Conservation (phyloP, 2,329 filamentous ascomycete species). For the Shiraia sp. region DNA sequence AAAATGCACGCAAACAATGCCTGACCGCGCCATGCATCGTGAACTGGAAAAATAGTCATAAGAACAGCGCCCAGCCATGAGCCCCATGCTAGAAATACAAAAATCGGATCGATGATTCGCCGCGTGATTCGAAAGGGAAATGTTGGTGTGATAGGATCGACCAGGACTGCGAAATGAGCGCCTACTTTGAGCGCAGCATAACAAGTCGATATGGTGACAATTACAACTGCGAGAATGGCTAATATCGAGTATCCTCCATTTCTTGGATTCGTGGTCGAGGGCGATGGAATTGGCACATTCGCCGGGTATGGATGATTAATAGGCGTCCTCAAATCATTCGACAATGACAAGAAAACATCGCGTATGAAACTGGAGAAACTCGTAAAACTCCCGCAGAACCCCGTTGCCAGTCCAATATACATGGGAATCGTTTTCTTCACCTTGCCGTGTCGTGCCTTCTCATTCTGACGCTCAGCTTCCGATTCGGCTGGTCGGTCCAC, state of each 20-base stretch:
- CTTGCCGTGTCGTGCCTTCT: conserved; percentile 49
- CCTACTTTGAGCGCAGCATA: conserved; percentile 72
- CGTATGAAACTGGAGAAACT: conserved; percentile 86
- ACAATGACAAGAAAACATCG: conserved; percentile 77
- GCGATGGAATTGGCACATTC: conserved; percentile 32
- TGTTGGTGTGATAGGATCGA: conserved; percentile 63
- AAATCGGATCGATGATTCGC: conserved; percentile 64
- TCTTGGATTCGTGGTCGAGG: conserved; percentile 49
- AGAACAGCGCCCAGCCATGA: conserved; percentile 79
- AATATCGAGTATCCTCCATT: conserved; percentile 81
- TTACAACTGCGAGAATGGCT: conserved; percentile 75
- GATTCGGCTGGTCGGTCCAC: conserved; percentile 6
- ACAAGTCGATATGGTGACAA: conserved; percentile 72
- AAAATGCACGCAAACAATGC: conserved; percentile 79
- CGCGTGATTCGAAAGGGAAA: conserved; percentile 63
- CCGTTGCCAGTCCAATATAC: conserved; percentile 83
- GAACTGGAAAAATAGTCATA: conserved; percentile 71
- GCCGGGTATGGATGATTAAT: conserved; percentile 43
- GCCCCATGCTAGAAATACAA: conserved; percentile 68
- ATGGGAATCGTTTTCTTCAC: conserved; percentile 85
- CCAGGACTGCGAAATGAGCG: conserved; percentile 70
- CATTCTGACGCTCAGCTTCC: conserved; percentile 47
- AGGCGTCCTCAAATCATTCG: conserved; percentile 69
- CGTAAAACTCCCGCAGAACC: conserved; percentile 87
- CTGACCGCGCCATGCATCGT: conserved; percentile 72